Conservation (phyloP, 805 yeast species). For the Candida montana region DNA sequence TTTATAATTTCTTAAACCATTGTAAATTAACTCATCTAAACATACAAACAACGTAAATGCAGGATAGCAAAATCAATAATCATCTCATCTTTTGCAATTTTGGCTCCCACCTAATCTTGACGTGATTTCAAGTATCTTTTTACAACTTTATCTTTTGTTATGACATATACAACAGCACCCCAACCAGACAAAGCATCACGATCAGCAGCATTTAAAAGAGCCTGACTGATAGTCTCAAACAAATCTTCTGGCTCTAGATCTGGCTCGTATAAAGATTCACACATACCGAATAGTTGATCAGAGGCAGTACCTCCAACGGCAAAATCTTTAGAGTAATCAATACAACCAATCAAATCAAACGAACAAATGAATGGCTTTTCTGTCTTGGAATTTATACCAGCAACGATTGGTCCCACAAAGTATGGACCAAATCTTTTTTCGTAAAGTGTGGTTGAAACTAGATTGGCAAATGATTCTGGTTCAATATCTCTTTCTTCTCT, state of each 20-base stretch:
- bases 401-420: slow-evolving; percentile 94
- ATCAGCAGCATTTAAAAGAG: slow-evolving; percentile 89
- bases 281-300: slow-evolving; percentile 98
- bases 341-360: slow-evolving; percentile 94
- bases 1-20: background rate
- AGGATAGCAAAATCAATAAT: background rate
- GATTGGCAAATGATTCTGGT: slow-evolving; percentile 89
- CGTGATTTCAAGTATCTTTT: slow-evolving; percentile 88
- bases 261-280: slow-evolving; percentile 94
- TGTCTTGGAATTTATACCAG: slow-evolving; percentile 83
- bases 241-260: slow-evolving; percentile 89
- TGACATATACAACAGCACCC: slow-evolving; percentile 94
- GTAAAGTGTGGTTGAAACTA: slow-evolving; percentile 85
- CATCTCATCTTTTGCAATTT: background rate
- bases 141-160: slow-evolving; percentile 86
- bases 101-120: slow-evolving; percentile 64
- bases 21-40: slow-evolving; percentile 5
- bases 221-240: slow-evolving; percentile 93
- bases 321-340: slow-evolving; percentile 91
- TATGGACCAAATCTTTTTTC: slow-evolving; percentile 94
- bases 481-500: slow-evolving; percentile 89
- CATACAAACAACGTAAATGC: slow-evolving; percentile 4
- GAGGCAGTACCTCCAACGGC: slow-evolving; percentile 94
- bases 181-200: slow-evolving; percentile 97
- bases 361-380: slow-evolving; percentile 89